These are phyloP conservation scores for Grigorovia humatica DNA, from an alignment of 805 yeast species.

Conservation along the genomic window DNA sequence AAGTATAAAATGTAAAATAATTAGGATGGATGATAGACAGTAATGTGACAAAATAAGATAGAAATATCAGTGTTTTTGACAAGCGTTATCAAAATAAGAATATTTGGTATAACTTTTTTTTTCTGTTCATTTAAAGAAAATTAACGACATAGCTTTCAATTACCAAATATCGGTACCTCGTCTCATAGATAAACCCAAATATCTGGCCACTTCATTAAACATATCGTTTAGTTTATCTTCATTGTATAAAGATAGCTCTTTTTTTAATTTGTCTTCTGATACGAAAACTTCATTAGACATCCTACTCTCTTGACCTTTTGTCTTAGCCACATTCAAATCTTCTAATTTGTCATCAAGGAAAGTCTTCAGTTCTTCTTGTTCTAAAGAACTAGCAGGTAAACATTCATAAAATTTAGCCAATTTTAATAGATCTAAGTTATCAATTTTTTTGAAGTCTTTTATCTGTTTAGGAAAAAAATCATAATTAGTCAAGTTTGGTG, in stretches of 20 bases:
- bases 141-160: constrained; percentile 1
- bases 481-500: constrained; percentile 33
- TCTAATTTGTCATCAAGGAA: constrained; percentile 42
- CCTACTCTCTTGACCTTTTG: neutral
- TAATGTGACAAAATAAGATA: neutral
- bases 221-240: constrained; percentile 43
- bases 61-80: neutral
- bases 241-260: constrained; percentile 26
- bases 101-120: no score
- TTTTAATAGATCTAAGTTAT: constrained; percentile 37
- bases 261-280: constrained; percentile 21
- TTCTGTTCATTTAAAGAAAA: no score
- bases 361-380: constrained; percentile 41
- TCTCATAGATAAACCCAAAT: constrained; percentile 51
- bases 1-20: neutral
- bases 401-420: constrained; percentile 69
- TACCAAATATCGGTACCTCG: constrained; percentile 44
- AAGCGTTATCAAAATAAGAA: no score
- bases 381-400: constrained; percentile 51
- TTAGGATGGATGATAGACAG: neutral
- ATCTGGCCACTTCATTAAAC: constrained; percentile 57
- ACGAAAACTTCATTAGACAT: constrained; percentile 7
- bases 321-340: constrained; percentile 29
- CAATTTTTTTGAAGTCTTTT: constrained; percentile 39
- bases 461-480: constrained; percentile 48